Evolutionary conservation across 2,329 filamentous ascomycete species (phyloP).

Genomic region (Microthyrium microscopicum): DNA sequence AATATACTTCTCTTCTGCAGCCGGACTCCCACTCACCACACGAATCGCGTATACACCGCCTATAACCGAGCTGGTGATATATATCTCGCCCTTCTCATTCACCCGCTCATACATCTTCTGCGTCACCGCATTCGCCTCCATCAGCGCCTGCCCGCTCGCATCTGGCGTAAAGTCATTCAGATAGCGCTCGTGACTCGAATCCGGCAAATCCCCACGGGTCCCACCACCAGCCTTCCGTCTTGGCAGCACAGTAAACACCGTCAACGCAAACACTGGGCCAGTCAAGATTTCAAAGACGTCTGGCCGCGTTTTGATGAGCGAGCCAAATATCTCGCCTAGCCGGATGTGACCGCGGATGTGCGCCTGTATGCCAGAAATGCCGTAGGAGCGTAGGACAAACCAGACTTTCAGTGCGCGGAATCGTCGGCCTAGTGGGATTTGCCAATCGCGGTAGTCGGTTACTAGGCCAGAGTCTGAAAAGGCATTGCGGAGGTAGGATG

Average conservation of each 20-base stretch:
- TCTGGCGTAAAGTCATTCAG: conserved; percentile 19
- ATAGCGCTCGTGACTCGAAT: conserved; percentile 17
- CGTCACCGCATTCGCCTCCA: conserved; percentile 49
- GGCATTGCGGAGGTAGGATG: conserved; percentile 66
- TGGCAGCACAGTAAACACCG: conserved; percentile 47
- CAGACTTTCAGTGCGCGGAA: conserved; percentile 87
- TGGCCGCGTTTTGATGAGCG: conserved; percentile 36
- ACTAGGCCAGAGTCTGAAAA: conserved; percentile 70
- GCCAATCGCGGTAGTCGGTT: conserved; percentile 94
- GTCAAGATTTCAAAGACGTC: conserved; percentile 67
- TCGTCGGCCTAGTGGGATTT: conserved; percentile 76
- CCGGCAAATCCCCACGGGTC: conserved; percentile 14
- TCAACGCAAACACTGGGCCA: conserved; percentile 62
- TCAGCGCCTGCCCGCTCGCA: conserved; percentile 24
- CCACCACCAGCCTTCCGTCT: conserved; percentile 9
- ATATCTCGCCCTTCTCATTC: conserved; percentile 61
- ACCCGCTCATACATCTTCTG: conserved; percentile 60
- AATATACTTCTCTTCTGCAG: conserved; percentile 57
- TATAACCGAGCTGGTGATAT: conserved; percentile 62
- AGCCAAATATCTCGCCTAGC: conserved; percentile 54
- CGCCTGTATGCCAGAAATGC: conserved; percentile 54
- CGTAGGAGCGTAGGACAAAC: conserved; percentile 80
- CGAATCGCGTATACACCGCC: conserved; percentile 62
- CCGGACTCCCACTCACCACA: conserved; percentile 56
- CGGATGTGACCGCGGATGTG: conserved; percentile 55